Percentiles rank a stretch among this genome's conserved stretches.
phyloP scores from a whole-genome alignment of 2,329 filamentous ascomycete species.

The Penicillium italicum region DNA sequence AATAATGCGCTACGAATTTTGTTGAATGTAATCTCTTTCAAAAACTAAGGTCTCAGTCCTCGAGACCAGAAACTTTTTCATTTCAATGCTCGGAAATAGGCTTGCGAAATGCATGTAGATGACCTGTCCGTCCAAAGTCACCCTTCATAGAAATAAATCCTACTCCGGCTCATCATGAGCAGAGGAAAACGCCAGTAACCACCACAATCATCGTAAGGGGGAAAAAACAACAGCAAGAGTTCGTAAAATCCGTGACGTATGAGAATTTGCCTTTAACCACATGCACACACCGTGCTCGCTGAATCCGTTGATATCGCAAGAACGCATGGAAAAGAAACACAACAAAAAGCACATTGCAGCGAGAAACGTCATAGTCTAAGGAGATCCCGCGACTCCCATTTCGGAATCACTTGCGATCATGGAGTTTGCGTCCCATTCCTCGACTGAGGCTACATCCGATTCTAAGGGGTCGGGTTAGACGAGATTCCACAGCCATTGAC shows the following conservation, averaged over 20 bases:
- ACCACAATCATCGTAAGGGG: not conserved
- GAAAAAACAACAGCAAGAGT: not conserved
- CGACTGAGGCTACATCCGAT: constrained; percentile 40
- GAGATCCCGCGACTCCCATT: constrained; percentile 36
- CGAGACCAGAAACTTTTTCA: not conserved
- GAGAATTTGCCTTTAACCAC: not conserved
- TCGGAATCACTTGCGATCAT: constrained; percentile 42
- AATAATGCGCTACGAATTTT: not conserved
- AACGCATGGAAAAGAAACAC: constrained; percentile 1
- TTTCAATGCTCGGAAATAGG: not conserved
- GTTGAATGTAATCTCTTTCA: not conserved
- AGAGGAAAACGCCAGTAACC: not conserved
- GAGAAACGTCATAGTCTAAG: constrained; percentile 19
- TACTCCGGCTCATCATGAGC: not conserved
- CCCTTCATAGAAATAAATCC: not conserved
- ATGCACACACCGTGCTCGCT: not conserved
- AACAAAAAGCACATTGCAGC: not conserved
- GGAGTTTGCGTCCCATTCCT: constrained; percentile 44
- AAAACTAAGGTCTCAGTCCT: not conserved
- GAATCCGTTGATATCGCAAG: constrained; percentile 1
- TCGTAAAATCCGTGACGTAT: constrained; percentile 8
- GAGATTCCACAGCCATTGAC: not conserved
- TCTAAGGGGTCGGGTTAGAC: constrained; percentile 25
- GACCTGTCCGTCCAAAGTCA: not conserved
- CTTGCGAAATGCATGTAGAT: constrained; percentile 1